phyloP scores from a whole-genome alignment of 306 rosid species.

The Acacia melanoxylon region DNA sequence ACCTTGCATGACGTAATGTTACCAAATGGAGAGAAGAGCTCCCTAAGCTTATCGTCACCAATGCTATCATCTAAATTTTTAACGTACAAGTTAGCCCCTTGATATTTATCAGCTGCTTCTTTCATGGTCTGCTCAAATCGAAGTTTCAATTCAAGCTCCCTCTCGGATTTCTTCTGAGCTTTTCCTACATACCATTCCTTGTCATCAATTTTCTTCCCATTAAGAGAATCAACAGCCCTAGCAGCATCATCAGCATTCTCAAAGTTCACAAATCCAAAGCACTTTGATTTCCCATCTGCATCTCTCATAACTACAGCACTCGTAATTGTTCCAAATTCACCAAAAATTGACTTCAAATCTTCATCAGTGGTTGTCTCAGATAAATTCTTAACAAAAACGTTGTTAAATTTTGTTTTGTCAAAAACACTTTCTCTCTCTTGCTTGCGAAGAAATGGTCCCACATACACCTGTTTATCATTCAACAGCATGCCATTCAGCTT shows the following conservation, averaged over 20 bases:
- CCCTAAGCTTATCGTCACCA: constrained; percentile 72
- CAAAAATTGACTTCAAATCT: constrained; percentile 66
- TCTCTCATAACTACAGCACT: constrained; percentile 96
- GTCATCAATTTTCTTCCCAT: constrained; percentile 74
- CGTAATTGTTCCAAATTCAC: constrained; percentile 77
- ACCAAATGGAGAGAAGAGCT: constrained; percentile 76
- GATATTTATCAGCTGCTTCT: constrained; percentile 93
- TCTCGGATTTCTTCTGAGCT: constrained; percentile 94
- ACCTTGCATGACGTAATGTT: constrained; percentile 92
- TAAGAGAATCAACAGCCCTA: constrained; percentile 76
- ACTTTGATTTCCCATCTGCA: constrained; percentile 87
- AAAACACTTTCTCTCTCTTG: constrained; percentile 73
- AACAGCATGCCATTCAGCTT: constrained; percentile 93
- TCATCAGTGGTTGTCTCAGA: constrained; percentile 82
- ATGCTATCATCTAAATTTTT: constrained; percentile 84
- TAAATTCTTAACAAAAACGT: constrained; percentile 89
- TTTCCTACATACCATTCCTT: constrained; percentile 93
- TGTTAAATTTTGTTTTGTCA: constrained; percentile 72
- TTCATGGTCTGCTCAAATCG: constrained; percentile 85
- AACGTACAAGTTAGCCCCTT: constrained; percentile 85
- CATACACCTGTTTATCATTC: constrained; percentile 95
- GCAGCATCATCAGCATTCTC: constrained; percentile 87
- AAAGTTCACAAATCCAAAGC: constrained; percentile 96
- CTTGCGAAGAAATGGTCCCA: constrained; percentile 98
- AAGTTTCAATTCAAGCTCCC: constrained; percentile 75